Percentiles rank a stretch among this genome's conserved stretches.
Conservation (phyloP, 352 stramenopile species). For the Phytophthora sp. region DNA sequence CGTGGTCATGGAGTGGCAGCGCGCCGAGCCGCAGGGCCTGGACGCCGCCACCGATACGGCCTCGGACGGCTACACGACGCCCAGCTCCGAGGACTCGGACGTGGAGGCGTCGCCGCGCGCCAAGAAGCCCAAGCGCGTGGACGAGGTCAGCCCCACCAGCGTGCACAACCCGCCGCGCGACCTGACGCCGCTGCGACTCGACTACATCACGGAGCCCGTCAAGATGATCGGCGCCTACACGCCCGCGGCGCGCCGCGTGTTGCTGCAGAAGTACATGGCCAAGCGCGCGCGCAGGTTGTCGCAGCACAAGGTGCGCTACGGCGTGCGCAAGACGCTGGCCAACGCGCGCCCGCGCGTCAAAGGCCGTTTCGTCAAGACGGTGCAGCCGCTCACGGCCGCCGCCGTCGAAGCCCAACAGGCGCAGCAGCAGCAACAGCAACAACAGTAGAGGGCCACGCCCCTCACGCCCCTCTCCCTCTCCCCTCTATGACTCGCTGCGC, state of each 20-base stretch:
- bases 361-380: constrained; percentile 85
- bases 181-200: constrained; percentile 53
- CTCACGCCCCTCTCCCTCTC: not conserved
- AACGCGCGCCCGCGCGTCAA: constrained; percentile 81
- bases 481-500: constrained; percentile 2
- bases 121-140: constrained; percentile 25
- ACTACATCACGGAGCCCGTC: constrained; percentile 31
- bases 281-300: constrained; percentile 78
- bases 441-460: not conserved
- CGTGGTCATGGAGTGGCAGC: constrained; percentile 83
- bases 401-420: constrained; percentile 46
- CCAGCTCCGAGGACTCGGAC: constrained; percentile 37
- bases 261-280: constrained; percentile 82
- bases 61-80: constrained; percentile 18
- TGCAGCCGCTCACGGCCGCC: constrained; percentile 75
- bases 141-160: constrained; percentile 70
- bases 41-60: constrained; percentile 17
- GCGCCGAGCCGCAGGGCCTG: constrained; percentile 5
- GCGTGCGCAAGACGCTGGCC: constrained; percentile 81
- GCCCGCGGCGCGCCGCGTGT: constrained; percentile 59
- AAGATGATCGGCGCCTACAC: constrained; percentile 81
- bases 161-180: constrained; percentile 51
- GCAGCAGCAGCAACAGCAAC: not conserved
- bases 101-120: constrained; percentile 16
- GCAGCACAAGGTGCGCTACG: constrained; percentile 79